A percentile compares a stretch with the other conserved stretches of the same genome.
Evolutionary conservation across 1,284 basidiomycete species (phyloP).

Genomic region (Ceratobasidium sp.): DNA sequence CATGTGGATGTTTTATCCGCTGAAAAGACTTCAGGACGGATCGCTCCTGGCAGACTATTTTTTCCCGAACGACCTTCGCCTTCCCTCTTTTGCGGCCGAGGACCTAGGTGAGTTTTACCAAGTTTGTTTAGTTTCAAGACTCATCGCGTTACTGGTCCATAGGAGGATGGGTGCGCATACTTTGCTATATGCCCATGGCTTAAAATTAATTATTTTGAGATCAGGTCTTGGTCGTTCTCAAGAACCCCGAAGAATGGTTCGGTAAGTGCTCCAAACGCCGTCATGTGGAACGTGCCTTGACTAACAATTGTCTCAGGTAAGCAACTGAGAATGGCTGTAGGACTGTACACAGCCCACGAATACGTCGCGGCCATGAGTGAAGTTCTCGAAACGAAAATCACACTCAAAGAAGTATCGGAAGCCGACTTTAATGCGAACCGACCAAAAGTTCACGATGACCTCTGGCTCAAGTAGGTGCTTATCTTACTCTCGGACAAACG

Average conservation of each 20-base stretch:
- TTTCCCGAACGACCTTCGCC: constrained; percentile 4
- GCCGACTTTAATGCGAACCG: background rate
- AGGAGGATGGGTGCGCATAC: background rate
- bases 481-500: background rate
- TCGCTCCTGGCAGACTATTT: background rate
- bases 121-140: background rate
- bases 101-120: background rate
- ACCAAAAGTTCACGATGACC: background rate
- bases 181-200: background rate
- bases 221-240: background rate
- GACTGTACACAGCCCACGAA: background rate
- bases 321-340: background rate
- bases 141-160: background rate
- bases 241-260: background rate
- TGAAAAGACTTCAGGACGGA: background rate
- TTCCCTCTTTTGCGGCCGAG: constrained; percentile 1
- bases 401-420: background rate
- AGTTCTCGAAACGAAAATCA: background rate
- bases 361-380: background rate
- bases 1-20: constrained; percentile 12
- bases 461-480: constrained; percentile 13
- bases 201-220: background rate
- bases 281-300: background rate
- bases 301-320: background rate
- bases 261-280: background rate